Base-by-base conservation (phyloP, 106 monocot genomes). In the Ottelia alismoides region DNA sequence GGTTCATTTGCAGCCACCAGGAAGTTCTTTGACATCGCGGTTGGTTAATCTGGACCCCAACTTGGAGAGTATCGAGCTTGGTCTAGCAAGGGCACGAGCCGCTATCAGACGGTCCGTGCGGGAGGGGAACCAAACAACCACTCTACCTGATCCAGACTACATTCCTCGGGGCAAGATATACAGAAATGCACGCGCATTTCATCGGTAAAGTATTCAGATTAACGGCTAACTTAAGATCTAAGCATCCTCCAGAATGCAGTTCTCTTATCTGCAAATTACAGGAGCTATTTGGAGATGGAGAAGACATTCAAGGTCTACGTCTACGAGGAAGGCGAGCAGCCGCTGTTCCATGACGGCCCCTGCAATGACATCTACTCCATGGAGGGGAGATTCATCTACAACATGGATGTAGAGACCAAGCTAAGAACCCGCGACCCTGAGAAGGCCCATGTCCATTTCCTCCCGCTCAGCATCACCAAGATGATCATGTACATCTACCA, bases 281-380 rank as follows among this genome's bases (percentile, higher is more conserved):
- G 79, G 72, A 84, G 84, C 61, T 76, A 84, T 23, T 40, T 66
- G 56, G 84, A 84, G 31, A 84, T 84, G 84, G 84, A 84, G 75
- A 75, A 64, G 60, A 18, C 40, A 12, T 84, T 84, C 43, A 78
- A 58, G 54, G 69, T 84, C 2, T 66, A 67, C 17, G 76, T 79
- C 0, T 84, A 84, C 28, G 60, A 76, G 56, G 79, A 84, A 64
- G 84, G 84, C 0, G 84, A 84, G 51, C 76, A 78, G 9, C 84
- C 84, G 17, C 28, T 84, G 24, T 84, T 79, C 50, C 84, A 84
- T 47, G 72, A 72, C 22, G 84, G 84, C 3, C 84, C 84, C 3
- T 72, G 72, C 62, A 63, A 28, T 18, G 66, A 63, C 56, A 73
- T 84, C 52, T 84, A 84, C 25, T 72, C 84, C 3, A 73, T 40